A percentile compares a stretch with the other conserved stretches of the same genome.
These are phyloP conservation scores for Inga leiocalycina DNA, from an alignment of 306 rosid species.

Conservation along the genomic window DNA sequence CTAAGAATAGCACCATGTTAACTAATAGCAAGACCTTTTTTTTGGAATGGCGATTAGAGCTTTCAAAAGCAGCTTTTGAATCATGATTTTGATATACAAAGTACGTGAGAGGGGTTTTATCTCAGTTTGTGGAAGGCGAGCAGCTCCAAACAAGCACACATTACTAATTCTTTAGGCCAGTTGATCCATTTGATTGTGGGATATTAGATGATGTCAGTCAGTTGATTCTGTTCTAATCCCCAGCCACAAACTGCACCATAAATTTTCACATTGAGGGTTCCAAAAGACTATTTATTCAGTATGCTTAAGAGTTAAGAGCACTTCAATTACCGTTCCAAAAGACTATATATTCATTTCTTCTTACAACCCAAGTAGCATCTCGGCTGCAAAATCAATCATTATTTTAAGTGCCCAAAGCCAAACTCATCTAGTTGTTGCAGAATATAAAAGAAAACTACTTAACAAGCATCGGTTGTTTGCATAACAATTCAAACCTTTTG, in stretches of 20 bases:
- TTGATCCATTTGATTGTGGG: not conserved
- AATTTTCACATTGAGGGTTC: not conserved
- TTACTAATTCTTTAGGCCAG: not conserved
- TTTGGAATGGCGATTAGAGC: too few relatives aligned
- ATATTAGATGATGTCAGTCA: not conserved
- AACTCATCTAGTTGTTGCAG: not conserved
- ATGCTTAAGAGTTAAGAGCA: not conserved
- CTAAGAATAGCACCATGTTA: conserved; percentile 2
- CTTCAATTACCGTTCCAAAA: not conserved
- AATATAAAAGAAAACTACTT: not conserved
- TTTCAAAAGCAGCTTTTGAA: too few relatives aligned
- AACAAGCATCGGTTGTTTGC: not conserved
- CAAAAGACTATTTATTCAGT: not conserved
- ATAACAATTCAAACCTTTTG: not conserved
- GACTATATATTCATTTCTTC: not conserved
- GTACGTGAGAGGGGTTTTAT: too few relatives aligned
- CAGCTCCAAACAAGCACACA: too few relatives aligned
- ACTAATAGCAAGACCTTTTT: not conserved
- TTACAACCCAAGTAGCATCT: not conserved
- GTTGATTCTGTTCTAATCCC: not conserved
- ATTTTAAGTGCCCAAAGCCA: not conserved
- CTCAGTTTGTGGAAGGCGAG: too few relatives aligned
- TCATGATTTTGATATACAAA: too few relatives aligned
- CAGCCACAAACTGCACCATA: not conserved
- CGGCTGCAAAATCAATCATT: not conserved